A percentile compares a stretch with the other conserved stretches of the same genome.
These are phyloP conservation scores for Ganoderma leucocontextum DNA, from an alignment of 1,284 basidiomycete genomes.

Conservation along the genomic window DNA sequence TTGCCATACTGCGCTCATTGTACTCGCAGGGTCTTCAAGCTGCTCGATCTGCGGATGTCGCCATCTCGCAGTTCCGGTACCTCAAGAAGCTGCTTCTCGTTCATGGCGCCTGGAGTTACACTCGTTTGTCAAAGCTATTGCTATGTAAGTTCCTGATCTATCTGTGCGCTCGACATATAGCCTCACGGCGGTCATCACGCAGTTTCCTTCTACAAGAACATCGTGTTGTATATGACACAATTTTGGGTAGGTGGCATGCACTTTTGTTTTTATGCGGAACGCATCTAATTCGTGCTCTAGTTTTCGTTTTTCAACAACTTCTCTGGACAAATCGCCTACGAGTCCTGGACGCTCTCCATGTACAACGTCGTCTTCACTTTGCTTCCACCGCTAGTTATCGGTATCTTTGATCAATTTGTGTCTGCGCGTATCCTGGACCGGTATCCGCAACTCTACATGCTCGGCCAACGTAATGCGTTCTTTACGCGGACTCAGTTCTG, in stretches of 20 bases:
- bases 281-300: conserved; percentile 49
- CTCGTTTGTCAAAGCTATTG: conserved; percentile 93
- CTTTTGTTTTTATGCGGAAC: background rate
- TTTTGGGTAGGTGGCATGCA: conserved; percentile 81
- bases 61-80: conserved; percentile 98
- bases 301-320: conserved; percentile 99
- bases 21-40: conserved; percentile 88
- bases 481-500: conserved; percentile 94
- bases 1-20: conserved; percentile 8
- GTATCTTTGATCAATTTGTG: conserved; percentile 98
- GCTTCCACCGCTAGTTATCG: conserved; percentile 96
- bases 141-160: conserved; percentile 66
- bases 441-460: conserved; percentile 95
- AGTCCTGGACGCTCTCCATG: conserved; percentile 97
- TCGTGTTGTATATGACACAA: conserved; percentile 96
- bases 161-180: background rate
- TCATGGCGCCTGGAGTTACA: conserved; percentile 99
- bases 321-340: conserved; percentile 97
- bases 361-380: conserved; percentile 96
- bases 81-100: conserved; percentile 96
- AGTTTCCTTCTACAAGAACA: conserved; percentile 98
- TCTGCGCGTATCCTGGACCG: conserved; percentile 96
- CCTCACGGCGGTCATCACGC: conserved; percentile 8
- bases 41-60: conserved; percentile 94
- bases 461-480: conserved; percentile 92